Evolutionary conservation across 2,329 filamentous ascomycete species (phyloP).

Genomic region (Lithohypha guttulata): DNA sequence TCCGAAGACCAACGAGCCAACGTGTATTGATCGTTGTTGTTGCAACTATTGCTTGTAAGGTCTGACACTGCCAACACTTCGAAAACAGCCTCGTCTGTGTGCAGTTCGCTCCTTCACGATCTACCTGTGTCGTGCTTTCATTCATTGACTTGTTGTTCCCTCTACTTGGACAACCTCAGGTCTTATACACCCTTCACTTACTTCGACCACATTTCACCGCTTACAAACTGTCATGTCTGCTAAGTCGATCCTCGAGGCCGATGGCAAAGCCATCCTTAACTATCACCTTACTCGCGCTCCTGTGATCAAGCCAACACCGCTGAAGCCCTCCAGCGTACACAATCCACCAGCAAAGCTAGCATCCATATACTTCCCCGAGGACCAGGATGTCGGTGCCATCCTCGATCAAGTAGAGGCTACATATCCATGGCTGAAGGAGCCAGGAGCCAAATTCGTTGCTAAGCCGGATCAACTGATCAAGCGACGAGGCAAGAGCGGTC

Average conservation of each 20-base stretch:
- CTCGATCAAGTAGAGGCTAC: constrained; percentile 92
- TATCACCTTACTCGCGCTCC: constrained; percentile 97
- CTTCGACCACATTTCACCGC: constrained; percentile 17
- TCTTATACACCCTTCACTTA: constrained; percentile 17
- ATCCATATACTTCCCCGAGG: constrained; percentile 84
- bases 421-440: constrained; percentile 85
- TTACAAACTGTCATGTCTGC: constrained; percentile 60
- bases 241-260: constrained; percentile 96
- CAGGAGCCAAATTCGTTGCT: constrained; percentile 85
- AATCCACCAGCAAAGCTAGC: constrained; percentile 86
- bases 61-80: constrained; percentile 8
- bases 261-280: constrained; percentile 99
- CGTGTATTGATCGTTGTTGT: constrained; percentile 9
- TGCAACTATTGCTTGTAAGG: not conserved
- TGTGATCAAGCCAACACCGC: constrained; percentile 95
- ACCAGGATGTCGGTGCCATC: constrained; percentile 68
- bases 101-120: constrained; percentile 1
- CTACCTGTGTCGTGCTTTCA: constrained; percentile 1
- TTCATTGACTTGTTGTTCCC: constrained; percentile 1
- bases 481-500: constrained; percentile 96
- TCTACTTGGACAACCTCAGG: constrained; percentile 9
- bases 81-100: constrained; percentile 1
- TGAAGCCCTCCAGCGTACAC: constrained; percentile 73
- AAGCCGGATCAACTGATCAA: constrained; percentile 99
- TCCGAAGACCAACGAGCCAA: constrained; percentile 7